Evolutionary conservation across 306 rosid genomes (phyloP).

Genomic region (Citrullus colocynthis): DNA sequence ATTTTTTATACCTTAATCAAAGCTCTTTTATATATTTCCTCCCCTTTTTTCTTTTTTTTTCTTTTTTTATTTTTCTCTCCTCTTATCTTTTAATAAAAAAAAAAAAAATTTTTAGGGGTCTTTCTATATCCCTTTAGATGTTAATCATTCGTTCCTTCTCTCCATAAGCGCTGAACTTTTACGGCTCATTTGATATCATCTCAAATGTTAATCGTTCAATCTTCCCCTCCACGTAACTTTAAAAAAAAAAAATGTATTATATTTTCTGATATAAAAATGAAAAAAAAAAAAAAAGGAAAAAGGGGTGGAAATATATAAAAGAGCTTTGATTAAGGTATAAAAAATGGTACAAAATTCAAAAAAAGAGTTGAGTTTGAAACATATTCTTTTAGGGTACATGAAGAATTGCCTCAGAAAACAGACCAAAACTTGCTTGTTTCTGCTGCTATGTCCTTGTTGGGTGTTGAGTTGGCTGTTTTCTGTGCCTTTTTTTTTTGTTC

Average conservation of each 20-base stretch:
- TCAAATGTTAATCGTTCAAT: no score
- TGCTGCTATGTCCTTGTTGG: constrained; percentile 38
- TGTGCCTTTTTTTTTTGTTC: constrained; percentile 7
- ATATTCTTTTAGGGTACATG: constrained; percentile 23
- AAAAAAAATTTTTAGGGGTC: no score
- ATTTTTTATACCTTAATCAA: neutral
- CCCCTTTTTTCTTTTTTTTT: neutral
- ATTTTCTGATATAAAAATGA: no score
- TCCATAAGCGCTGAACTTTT: no score
- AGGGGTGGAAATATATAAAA: neutral
- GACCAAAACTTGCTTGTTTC: constrained; percentile 10
- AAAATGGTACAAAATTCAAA: neutral
- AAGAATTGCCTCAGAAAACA: constrained; percentile 22
- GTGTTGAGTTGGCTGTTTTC: constrained; percentile 20
- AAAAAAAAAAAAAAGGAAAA: neutral
- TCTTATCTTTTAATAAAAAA: no score
- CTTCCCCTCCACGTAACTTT: no score
- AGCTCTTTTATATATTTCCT: neutral
- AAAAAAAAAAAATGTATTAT: no score
- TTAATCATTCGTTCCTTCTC: no score
- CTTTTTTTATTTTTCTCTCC: no score
- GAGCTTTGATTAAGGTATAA: neutral
- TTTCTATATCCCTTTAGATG: no score
- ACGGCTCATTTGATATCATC: no score
- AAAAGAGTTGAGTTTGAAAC: neutral